Conservation (phyloP, 2,329 filamentous ascomycete species). For the Kalmusia sp. region DNA sequence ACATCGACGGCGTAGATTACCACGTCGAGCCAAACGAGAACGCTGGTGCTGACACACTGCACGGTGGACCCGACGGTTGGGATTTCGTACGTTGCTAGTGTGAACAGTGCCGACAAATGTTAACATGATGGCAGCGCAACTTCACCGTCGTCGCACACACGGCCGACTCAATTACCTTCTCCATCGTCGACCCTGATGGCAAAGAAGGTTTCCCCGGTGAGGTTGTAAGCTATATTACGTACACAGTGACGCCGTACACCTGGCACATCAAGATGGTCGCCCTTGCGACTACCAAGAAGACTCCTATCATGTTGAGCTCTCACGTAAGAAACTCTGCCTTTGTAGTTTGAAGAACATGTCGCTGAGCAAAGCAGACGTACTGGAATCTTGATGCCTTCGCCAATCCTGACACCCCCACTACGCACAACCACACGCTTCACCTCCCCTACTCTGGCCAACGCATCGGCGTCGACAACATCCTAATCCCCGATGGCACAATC, state of each 20-base stretch:
- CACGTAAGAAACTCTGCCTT: slow-evolving; percentile 57
- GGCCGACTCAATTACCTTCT: slow-evolving; percentile 74
- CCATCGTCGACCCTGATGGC: slow-evolving; percentile 74
- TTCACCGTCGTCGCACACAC: slow-evolving; percentile 77
- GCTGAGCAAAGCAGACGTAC: slow-evolving; percentile 64
- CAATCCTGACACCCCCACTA: slow-evolving; percentile 70
- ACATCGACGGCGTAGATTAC: slow-evolving; percentile 68
- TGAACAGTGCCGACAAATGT: neutral
- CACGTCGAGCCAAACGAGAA: slow-evolving; percentile 67
- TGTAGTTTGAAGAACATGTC: neutral
- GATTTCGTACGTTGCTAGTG: slow-evolving; percentile 58
- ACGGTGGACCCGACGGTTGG: slow-evolving; percentile 76
- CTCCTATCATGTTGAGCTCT: slow-evolving; percentile 81
- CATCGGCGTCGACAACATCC: slow-evolving; percentile 66
- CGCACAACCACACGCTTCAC: slow-evolving; percentile 75
- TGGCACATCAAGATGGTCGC: slow-evolving; percentile 80
- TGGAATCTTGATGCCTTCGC: slow-evolving; percentile 85
- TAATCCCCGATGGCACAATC: slow-evolving; percentile 64
- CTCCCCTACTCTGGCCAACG: slow-evolving; percentile 76
- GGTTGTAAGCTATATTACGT: slow-evolving; percentile 76
- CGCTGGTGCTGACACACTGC: slow-evolving; percentile 65
- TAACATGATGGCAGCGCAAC: slow-evolving; percentile 60
- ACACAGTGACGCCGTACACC: slow-evolving; percentile 69
- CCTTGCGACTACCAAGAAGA: slow-evolving; percentile 74
- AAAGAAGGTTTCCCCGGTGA: slow-evolving; percentile 81